Base-by-base conservation (phyloP, 345 rosid genomes). In the Aquilaria yunnanensis region DNA sequence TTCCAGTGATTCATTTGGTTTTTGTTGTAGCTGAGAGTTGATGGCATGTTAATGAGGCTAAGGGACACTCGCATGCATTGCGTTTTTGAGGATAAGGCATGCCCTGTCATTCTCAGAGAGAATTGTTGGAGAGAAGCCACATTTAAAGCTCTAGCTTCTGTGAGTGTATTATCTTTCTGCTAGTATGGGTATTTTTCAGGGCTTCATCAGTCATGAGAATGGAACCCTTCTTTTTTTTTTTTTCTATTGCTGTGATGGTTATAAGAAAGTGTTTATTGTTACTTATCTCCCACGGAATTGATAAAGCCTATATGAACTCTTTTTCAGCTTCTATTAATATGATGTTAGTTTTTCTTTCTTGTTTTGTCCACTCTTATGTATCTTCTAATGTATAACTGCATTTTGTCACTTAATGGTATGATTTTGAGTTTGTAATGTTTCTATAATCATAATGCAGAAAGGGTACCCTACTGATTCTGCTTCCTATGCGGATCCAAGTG, bases 41-140 rank as follows among this genome's bases (percentile, higher is more conserved):
- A 94, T 71, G 99, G 99, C 59, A 91, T 83, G 59, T 82, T 94
- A 31, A 86, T 94, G 96, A 88, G 99, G 74, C 64, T 94, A 66
- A 85, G 99, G 80, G 99, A 94, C 62, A 90, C 99, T 4, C 87
- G 97, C 53, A 67, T 94, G 83, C 92, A 86, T 65, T 90, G 85
- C 60, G 74, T 63, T 67, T 94, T 90, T 66, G 63, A 72, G 67
- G 78, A 84, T 61, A 66, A 66, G 45, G 69, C 58, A 56, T 56
- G 65, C 37, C 85, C 89, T 57, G 66, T 75, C 67, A 79, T 90
- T 81, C 90, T 90, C 63, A 89, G 88, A 59, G 96, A 94, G 72
- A 76, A 70, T 79, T 85, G 97, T 79, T 90, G 99, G 96, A 90
- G 95, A 74, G 96, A 94, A 84, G 81, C 87, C 46, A 86, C 88